phyloP scores from a whole-genome alignment of 2,329 filamentous ascomycete species.

The Paraphoma sp. region DNA sequence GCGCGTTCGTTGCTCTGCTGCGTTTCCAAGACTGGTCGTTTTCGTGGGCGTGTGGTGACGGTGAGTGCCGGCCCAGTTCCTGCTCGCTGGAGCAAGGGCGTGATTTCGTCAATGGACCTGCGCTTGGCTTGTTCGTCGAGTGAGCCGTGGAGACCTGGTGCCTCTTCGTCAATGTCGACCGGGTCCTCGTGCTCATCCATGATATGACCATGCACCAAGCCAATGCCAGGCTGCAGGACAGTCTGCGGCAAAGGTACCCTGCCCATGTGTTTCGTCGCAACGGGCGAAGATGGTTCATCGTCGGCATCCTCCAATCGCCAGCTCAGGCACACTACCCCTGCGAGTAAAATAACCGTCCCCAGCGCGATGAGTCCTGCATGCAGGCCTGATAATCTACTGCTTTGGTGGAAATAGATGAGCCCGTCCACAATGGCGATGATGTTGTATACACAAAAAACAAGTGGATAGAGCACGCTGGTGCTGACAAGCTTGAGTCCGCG shows the following conservation, averaged over 20 bases:
- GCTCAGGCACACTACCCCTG: slow-evolving; percentile 87
- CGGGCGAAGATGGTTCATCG: slow-evolving; percentile 60
- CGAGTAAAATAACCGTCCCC: slow-evolving; percentile 83
- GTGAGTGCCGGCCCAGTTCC: slow-evolving; percentile 40
- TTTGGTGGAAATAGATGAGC: slow-evolving; percentile 94
- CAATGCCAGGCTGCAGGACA: slow-evolving; percentile 80
- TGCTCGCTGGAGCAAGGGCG: slow-evolving; percentile 43
- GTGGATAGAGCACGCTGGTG: slow-evolving; percentile 92
- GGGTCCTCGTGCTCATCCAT: slow-evolving; percentile 56
- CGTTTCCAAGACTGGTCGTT: slow-evolving; percentile 27
- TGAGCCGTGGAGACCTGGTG: slow-evolving; percentile 36
- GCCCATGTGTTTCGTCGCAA: slow-evolving; percentile 41
- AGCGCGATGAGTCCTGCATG: slow-evolving; percentile 83
- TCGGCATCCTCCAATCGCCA: slow-evolving; percentile 87
- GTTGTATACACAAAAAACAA: slow-evolving; percentile 99
- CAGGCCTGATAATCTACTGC: slow-evolving; percentile 75
- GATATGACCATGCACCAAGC: slow-evolving; percentile 74
- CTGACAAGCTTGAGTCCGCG: slow-evolving; percentile 92
- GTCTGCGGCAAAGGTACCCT: slow-evolving; percentile 61
- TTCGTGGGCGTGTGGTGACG: slow-evolving; percentile 28
- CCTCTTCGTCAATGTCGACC: slow-evolving; percentile 35
- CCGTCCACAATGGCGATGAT: slow-evolving; percentile 98
- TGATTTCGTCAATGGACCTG: slow-evolving; percentile 39
- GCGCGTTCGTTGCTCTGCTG: slow-evolving; percentile 27
- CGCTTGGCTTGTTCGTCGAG: slow-evolving; percentile 34